Conservation (phyloP, 441 rosid species). For the Dalechampia spathulata region DNA sequence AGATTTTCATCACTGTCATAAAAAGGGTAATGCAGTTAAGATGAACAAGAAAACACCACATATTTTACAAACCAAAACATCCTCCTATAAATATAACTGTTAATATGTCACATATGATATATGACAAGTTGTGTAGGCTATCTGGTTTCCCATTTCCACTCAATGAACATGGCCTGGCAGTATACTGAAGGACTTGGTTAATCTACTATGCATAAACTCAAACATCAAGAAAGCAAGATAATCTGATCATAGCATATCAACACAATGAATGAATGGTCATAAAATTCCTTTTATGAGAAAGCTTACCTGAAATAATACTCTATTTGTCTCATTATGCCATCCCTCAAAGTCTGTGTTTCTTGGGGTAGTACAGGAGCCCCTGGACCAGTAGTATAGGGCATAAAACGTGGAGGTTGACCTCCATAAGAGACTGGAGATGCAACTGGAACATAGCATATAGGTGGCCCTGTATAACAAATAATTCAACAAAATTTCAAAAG, state of each 20-base stretch:
- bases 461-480: conserved; percentile 40
- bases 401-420: conserved; percentile 51
- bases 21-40: conserved; percentile 10
- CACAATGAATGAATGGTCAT: too few relatives aligned
- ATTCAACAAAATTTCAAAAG: conserved; percentile 11
- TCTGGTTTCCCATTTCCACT: too few relatives aligned
- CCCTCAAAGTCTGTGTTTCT: conserved; percentile 43
- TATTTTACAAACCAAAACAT: not conserved
- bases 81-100: not conserved
- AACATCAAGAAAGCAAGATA: not conserved
- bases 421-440: conserved; percentile 70
- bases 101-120: too few relatives aligned
- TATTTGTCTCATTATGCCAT: conserved; percentile 56
- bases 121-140: too few relatives aligned
- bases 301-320: conserved; percentile 93
- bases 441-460: conserved; percentile 55
- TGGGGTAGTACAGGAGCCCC: conserved; percentile 43
- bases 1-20: conserved; percentile 82
- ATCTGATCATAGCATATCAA: too few relatives aligned
- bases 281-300: not conserved
- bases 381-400: conserved; percentile 46
- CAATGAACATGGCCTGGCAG: not conserved
- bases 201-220: not conserved
- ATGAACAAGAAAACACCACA: not conserved
- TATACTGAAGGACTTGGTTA: conserved; percentile 3